phyloP scores from a whole-genome alignment of 768 basidiomycete species.

The Clitopilus hobsonii region DNA sequence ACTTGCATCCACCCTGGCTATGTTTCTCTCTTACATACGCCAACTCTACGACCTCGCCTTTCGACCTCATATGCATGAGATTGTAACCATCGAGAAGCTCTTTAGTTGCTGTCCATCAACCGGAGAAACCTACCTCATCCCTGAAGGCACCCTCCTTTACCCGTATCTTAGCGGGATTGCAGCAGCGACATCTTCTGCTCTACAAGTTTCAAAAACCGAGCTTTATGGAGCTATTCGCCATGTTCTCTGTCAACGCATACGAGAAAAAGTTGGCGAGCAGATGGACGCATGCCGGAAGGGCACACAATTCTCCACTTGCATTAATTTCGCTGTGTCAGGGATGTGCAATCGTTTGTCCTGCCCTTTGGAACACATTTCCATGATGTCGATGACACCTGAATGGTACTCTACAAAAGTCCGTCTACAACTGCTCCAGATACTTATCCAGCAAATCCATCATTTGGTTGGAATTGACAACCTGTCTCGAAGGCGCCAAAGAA shows the following conservation, averaged over 20 bases:
- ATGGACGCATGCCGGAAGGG: conserved; percentile 24
- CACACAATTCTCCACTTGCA: conserved; percentile 33
- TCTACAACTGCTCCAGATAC: conserved; percentile 44
- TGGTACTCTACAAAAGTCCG: conserved; percentile 38
- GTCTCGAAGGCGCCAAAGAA: conserved; percentile 12
- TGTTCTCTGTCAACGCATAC: conserved; percentile 21
- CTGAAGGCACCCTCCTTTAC: conserved; percentile 20
- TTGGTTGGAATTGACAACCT: conserved; percentile 10
- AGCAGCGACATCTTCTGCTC: conserved; percentile 1
- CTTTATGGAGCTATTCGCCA: conserved; percentile 18
- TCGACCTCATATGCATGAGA: conserved; percentile 21
- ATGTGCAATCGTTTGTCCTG: conserved; percentile 30
- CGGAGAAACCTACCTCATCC: conserved; percentile 23
- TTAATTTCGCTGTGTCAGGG: conserved; percentile 23
- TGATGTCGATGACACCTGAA: conserved; percentile 14
- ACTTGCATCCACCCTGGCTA: conserved; percentile 23
- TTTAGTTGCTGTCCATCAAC: conserved; percentile 26
- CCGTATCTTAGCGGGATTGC: not conserved
- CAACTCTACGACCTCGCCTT: conserved; percentile 23
- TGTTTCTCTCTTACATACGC: conserved; percentile 30
- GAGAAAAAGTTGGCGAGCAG: conserved; percentile 23
- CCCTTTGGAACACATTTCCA: conserved; percentile 27
- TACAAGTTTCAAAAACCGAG: conserved; percentile 7
- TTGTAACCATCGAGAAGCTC: conserved; percentile 20
- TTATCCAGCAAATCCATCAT: conserved; percentile 34